These are phyloP conservation scores for Dimargaris xerosporica DNA, from an alignment of 192 early-diverging fungal genomes.

Conservation along the genomic window DNA sequence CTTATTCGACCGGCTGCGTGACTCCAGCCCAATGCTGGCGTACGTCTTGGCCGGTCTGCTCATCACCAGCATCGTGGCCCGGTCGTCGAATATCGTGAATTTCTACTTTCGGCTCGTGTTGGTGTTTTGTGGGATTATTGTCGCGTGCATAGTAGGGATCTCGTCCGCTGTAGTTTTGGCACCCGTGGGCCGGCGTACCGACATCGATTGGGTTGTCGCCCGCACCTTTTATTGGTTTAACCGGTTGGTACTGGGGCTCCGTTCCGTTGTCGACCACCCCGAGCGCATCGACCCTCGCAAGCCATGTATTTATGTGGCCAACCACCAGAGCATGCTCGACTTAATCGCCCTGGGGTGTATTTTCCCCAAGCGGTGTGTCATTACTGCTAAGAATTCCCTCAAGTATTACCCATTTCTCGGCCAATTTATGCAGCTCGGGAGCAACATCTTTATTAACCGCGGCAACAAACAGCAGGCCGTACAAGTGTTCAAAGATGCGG, in stretches of 20 bases:
- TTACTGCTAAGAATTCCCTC: conserved; percentile 57
- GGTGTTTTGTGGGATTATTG: conserved; percentile 14
- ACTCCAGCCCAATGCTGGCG: conserved; percentile 4
- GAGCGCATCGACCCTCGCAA: conserved; percentile 33
- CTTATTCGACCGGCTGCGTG: not conserved
- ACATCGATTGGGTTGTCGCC: conserved; percentile 47
- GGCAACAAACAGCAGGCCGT: conserved; percentile 63
- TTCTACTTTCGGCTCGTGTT: conserved; percentile 14
- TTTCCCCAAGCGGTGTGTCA: conserved; percentile 41
- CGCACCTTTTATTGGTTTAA: conserved; percentile 33
- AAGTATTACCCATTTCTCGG: conserved; percentile 58
- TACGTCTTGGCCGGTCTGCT: conserved; percentile 7
- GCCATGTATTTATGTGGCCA: conserved; percentile 60
- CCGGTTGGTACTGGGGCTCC: conserved; percentile 37
- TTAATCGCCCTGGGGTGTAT: conserved; percentile 46
- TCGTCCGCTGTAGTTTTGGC: conserved; percentile 35
- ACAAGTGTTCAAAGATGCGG: conserved; percentile 59
- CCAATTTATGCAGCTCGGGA: conserved; percentile 60
- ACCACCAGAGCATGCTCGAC: conserved; percentile 78
- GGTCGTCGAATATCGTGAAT: conserved; percentile 5
- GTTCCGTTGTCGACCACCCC: conserved; percentile 39
- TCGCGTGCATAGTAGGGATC: conserved; percentile 36
- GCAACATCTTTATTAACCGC: conserved; percentile 78
- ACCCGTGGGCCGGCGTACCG: conserved; percentile 32
- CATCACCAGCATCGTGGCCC: not conserved